Percentiles rank a stretch among this genome's conserved stretches.
Evolutionary conservation across 176 grass and related monocot species (phyloP).

Genomic region (Aegilops umbellulata): DNA sequence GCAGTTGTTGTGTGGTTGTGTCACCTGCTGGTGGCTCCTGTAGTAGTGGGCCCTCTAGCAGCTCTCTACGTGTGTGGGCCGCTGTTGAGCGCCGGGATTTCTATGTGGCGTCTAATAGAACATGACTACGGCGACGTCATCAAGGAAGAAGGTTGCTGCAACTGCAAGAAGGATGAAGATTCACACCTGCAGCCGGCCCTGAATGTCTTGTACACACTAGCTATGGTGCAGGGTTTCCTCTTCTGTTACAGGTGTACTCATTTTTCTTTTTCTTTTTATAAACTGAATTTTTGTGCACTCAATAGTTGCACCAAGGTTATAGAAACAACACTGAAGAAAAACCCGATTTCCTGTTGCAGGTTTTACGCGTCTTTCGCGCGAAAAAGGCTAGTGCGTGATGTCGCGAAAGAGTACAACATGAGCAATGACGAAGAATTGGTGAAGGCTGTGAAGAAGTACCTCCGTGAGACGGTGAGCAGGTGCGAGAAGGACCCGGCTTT

Average conservation of each 20-base stretch:
- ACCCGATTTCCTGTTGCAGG: not conserved
- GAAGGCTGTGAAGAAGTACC: not conserved
- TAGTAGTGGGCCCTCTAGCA: not conserved
- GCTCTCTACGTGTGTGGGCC: not conserved
- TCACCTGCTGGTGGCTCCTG: not conserved
- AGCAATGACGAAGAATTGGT: not conserved
- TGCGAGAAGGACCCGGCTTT: slow-evolving; percentile 7
- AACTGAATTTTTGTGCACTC: too few species aligned
- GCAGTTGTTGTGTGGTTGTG: not conserved
- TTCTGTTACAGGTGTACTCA: too few species aligned
- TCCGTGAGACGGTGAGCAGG: not conserved
- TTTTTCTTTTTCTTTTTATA: too few species aligned
- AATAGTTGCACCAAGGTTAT: too few species aligned
- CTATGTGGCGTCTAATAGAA: not conserved
- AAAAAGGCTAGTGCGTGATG: not conserved
- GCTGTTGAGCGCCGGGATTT: not conserved
- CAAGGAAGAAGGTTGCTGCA: too few species aligned
- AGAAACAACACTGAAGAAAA: too few species aligned
- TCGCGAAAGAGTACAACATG: not conserved
- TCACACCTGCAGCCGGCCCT: not conserved
- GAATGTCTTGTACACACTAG: not conserved
- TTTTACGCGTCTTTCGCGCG: not conserved
- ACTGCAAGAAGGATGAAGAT: not conserved
- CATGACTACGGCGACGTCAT: not conserved
- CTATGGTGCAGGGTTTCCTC: not conserved